These are phyloP conservation scores for Fusarium sp. DNA, from an alignment of 2,329 filamentous ascomycete genomes.

Conservation along the genomic window DNA sequence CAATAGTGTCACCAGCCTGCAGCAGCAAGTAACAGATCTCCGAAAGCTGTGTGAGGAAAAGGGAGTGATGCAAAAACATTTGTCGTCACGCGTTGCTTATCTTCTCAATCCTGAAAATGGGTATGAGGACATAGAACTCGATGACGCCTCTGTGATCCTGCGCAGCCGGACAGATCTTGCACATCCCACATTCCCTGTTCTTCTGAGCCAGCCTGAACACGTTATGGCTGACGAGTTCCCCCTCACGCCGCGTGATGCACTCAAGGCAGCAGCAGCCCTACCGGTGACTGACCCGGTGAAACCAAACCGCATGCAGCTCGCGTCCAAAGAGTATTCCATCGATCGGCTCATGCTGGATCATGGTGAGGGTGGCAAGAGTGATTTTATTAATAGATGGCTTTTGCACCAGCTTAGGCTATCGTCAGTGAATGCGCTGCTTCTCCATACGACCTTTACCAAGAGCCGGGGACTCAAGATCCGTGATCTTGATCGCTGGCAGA, in stretches of 20 bases:
- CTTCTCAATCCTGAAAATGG: slow-evolving; percentile 49
- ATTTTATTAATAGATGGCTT: slow-evolving; percentile 62
- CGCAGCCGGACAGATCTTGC: slow-evolving; percentile 44
- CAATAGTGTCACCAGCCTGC: slow-evolving; percentile 47
- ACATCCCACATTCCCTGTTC: slow-evolving; percentile 54
- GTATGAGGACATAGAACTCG: slow-evolving; percentile 56
- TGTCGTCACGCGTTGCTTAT: slow-evolving; percentile 51
- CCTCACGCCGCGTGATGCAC: slow-evolving; percentile 52
- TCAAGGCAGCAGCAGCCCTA: slow-evolving; percentile 51
- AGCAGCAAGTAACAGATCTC: slow-evolving; percentile 48
- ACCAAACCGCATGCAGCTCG: slow-evolving; percentile 49
- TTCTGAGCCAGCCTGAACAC: slow-evolving; percentile 61
- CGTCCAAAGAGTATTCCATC: slow-evolving; percentile 61
- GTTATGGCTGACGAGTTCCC: slow-evolving; percentile 51
- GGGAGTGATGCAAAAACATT: slow-evolving; percentile 54
- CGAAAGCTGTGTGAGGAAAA: slow-evolving; percentile 53
- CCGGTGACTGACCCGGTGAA: slow-evolving; percentile 49
- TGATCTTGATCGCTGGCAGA: slow-evolving; percentile 49
- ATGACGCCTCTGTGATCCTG: slow-evolving; percentile 40
- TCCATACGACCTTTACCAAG: slow-evolving; percentile 50
- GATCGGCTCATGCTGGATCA: slow-evolving; percentile 52
- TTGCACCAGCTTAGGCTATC: slow-evolving; percentile 60
- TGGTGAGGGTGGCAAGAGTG: slow-evolving; percentile 50
- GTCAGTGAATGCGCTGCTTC: slow-evolving; percentile 55
- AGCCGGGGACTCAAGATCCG: slow-evolving; percentile 46